Evolutionary conservation across 164 flowering plant species (phyloP).

Genomic region (Sextonia rubra): DNA sequence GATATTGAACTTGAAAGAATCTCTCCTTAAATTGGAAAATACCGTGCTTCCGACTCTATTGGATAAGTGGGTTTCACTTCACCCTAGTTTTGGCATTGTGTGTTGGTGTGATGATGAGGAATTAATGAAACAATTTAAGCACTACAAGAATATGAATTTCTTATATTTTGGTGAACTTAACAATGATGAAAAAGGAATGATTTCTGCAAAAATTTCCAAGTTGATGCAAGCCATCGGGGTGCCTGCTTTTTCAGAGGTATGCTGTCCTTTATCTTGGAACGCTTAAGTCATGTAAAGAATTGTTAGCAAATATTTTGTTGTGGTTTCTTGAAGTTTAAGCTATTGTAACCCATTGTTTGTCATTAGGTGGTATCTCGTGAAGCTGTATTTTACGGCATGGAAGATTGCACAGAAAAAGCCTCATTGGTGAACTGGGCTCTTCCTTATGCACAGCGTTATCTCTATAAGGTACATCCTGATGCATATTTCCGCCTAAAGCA

Average conservation of each 20-base stretch:
- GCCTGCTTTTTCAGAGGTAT: constrained; percentile 83
- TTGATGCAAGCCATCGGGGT: constrained; percentile 58
- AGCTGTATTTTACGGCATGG: constrained; percentile 55
- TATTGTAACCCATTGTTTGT: background rate
- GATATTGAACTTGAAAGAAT: constrained; percentile 46
- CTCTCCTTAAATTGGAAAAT: constrained; percentile 42
- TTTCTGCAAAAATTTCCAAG: constrained; percentile 33
- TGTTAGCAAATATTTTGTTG: background rate
- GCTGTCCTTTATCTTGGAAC: constrained; percentile 1
- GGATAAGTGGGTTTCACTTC: constrained; percentile 91
- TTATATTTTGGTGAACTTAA: constrained; percentile 57
- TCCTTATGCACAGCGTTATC: constrained; percentile 91
- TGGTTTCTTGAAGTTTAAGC: constrained; percentile 3
- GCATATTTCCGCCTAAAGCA: constrained; percentile 52
- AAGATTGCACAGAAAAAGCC: constrained; percentile 39
- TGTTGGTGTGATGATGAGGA: constrained; percentile 89
- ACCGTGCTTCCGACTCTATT: constrained; percentile 65
- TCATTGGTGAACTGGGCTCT: constrained; percentile 75
- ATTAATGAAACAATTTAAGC: constrained; percentile 57
- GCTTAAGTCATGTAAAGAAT: background rate
- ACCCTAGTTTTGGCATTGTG: constrained; percentile 67
- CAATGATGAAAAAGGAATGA: constrained; percentile 35
- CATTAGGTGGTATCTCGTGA: constrained; percentile 75
- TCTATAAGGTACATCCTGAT: constrained; percentile 47
- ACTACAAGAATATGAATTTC: constrained; percentile 49